Base-by-base conservation (phyloP, 192 early-diverging fungal genomes). In the Umbelopsis vinacea region DNA sequence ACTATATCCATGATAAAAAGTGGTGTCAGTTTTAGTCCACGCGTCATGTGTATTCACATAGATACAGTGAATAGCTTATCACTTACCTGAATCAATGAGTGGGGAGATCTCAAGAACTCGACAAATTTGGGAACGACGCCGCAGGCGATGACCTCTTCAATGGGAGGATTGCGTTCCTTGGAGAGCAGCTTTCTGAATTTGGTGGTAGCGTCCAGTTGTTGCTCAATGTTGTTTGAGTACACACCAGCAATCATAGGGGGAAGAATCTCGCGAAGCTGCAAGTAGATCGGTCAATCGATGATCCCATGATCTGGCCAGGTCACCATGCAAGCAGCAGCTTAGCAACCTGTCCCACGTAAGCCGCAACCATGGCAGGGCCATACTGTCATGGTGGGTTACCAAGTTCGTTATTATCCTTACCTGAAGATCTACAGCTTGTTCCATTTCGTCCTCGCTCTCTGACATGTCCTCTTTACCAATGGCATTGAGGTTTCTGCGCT, bases 131-230 rank as follows among this genome's bases (percentile, higher is more conserved):
- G 93, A 43, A 99, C 94, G 29, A 97, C 97, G 15, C 94, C 93
- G 78, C 91, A 94, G 71, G 84, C 86, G 73, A 99, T 98, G 70
- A 98, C 95, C 79, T 97, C 91, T 67, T 94, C 94, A 77, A 99
- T 99, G 23, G 97, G 97, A 48, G 97, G 97, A 83, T 96, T 94
- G 71, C 89, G 89, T 81, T 97, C 96, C 88, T 90, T 87, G 26
- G 96, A 98, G 43, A 99, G 89, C 23, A 98, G 84, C 84, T 97
- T 97, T 79, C 97, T 88, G 86, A 99, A 99, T 67, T 89, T 89
- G 14, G 91, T 89, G 33, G 94, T 96, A 14, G 95, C 89, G 12
- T 84, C 71, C 43, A 95, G 80, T 81, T 98, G 96, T 26, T 84
- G 86, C 45, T 96, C 93, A 10, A 89, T 80, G 75, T 93, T 87